These are phyloP conservation scores for Cyclostephanos tholiformis DNA, from an alignment of 108 stramenopile species.

Conservation along the genomic window DNA sequence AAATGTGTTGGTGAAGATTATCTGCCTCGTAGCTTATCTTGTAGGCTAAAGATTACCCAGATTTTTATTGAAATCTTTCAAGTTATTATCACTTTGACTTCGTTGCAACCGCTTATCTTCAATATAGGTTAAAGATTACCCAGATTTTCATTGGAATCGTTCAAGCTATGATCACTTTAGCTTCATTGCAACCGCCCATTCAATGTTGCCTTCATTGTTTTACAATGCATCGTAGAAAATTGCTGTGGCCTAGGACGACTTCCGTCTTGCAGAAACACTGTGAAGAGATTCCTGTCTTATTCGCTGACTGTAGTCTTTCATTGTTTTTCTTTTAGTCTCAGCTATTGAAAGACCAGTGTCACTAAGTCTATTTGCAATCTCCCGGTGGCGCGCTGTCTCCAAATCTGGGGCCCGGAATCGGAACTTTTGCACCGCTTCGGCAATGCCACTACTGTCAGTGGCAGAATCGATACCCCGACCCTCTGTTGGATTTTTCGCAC, in stretches of 20 bases:
- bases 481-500: background rate
- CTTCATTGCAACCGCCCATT: no score
- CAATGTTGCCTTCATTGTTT: background rate
- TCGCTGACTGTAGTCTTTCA: slow-evolving; percentile 21
- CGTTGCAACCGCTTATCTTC: no score
- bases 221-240: background rate
- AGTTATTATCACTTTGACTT: no score
- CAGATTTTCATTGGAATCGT: no score
- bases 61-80: no score
- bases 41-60: no score
- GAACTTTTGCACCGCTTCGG: slow-evolving; percentile 29
- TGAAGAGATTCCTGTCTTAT: background rate
- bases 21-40: no score
- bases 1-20: no score
- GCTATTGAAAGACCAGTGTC: slow-evolving; percentile 19
- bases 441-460: slow-evolving; percentile 12
- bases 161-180: no score
- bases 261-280: background rate
- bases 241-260: background rate
- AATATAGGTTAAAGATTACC: no score
- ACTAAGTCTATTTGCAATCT: slow-evolving; percentile 17
- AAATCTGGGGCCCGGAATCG: slow-evolving; percentile 5
- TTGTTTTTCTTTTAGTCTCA: slow-evolving; percentile 30
- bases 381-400: slow-evolving; percentile 4
- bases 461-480: background rate